phyloP scores from a whole-genome alignment of 768 basidiomycete species.

The Asterophora lycoperdoides region DNA sequence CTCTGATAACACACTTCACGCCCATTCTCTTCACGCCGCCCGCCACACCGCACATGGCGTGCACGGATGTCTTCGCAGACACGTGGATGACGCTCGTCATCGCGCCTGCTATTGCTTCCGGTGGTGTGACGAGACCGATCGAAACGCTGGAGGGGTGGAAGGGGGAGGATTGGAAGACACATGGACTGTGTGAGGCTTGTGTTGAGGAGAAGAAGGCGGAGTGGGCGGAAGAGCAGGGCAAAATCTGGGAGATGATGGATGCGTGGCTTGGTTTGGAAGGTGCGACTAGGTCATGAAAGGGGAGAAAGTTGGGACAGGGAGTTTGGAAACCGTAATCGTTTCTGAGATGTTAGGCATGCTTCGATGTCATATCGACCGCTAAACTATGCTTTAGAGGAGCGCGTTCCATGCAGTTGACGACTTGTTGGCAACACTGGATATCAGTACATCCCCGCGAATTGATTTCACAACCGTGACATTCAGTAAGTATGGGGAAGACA shows the following conservation, averaged over 20 bases:
- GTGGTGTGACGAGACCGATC: slow-evolving; percentile 66
- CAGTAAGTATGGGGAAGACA: too few species aligned
- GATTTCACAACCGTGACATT: too few species aligned
- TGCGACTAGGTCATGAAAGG: too few species aligned
- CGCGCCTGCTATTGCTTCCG: slow-evolving; percentile 54
- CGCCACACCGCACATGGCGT: slow-evolving; percentile 66
- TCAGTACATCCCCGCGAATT: too few species aligned
- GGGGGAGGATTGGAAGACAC: slow-evolving; percentile 50
- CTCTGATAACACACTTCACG: slow-evolving; percentile 56
- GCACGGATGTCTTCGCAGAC: slow-evolving; percentile 20
- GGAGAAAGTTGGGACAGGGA: too few species aligned
- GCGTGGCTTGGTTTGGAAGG: slow-evolving; percentile 42
- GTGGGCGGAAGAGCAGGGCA: slow-evolving; percentile 58
- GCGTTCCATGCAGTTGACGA: too few species aligned
- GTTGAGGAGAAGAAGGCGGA: slow-evolving; percentile 55
- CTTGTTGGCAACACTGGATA: too few species aligned
- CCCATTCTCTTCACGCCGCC: slow-evolving; percentile 70
- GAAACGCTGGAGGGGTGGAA: slow-evolving; percentile 65
- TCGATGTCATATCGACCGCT: too few species aligned
- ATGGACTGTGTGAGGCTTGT: slow-evolving; percentile 59
- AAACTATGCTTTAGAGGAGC: too few species aligned
- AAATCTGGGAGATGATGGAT: slow-evolving; percentile 59
- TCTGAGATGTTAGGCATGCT: too few species aligned
- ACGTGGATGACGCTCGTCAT: slow-evolving; percentile 25
- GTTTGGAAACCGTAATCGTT: too few species aligned